Conservation (phyloP, 306 rosid species). For the Trichosanthes truncata region DNA sequence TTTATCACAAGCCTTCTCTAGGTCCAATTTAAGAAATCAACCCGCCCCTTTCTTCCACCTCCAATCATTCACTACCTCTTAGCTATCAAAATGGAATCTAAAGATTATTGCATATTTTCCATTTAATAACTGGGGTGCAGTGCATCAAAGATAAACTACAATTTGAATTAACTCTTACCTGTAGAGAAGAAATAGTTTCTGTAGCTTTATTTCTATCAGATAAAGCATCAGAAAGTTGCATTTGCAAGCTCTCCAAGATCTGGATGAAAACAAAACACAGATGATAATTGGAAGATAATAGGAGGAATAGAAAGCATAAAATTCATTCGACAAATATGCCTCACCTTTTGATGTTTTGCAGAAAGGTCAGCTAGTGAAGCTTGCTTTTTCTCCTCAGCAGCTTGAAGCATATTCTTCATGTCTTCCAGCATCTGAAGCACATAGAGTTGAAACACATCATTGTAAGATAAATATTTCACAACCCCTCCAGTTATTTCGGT, state of each 20-base stretch:
- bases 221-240: constrained; percentile 83
- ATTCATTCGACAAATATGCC: background rate
- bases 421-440: constrained; percentile 71
- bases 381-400: constrained; percentile 83
- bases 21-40: background rate
- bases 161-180: constrained; percentile 40
- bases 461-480: background rate
- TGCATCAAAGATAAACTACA: constrained; percentile 8
- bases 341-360: constrained; percentile 85
- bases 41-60: background rate
- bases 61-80: background rate
- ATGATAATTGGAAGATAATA: background rate
- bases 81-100: background rate
- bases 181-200: constrained; percentile 80
- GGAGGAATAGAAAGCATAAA: background rate
- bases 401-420: constrained; percentile 67
- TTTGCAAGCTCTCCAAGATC: constrained; percentile 87
- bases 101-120: background rate
- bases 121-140: background rate
- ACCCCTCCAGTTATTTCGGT: background rate
- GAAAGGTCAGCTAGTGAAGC: constrained; percentile 80
- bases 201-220: constrained; percentile 82
- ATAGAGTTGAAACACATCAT: background rate
- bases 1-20: background rate
- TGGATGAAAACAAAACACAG: constrained; percentile 27